Conservation (phyloP, 345 rosid species). For the Punica granatum region DNA sequence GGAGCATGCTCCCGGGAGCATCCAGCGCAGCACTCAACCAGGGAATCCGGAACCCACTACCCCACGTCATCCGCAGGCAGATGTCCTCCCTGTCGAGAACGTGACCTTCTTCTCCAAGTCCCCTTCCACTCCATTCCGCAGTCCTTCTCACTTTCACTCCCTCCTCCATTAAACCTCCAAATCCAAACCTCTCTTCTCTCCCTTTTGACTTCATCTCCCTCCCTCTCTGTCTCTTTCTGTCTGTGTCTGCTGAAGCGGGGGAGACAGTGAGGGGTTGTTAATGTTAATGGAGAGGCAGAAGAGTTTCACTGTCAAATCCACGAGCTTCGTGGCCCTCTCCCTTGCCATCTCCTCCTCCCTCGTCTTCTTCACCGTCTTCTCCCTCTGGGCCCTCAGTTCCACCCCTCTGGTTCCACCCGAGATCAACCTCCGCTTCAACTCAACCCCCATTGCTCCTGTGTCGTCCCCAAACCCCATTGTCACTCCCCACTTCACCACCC, state of each 20-base stretch:
- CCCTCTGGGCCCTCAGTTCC: conserved; percentile 44
- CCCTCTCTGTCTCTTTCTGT: background rate
- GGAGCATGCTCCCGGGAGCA: no score
- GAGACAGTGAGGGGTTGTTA: background rate
- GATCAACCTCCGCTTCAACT: conserved; percentile 29
- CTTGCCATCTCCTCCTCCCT: conserved; percentile 49
- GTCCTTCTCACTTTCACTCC: no score
- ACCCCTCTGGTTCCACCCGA: conserved; percentile 37
- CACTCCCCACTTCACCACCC: conserved; percentile 16
- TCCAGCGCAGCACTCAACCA: no score
- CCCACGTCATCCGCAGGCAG: background rate
- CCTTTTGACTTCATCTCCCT: background rate
- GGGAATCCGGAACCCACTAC: background rate
- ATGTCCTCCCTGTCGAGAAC: background rate
- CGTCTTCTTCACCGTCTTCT: conserved; percentile 44
- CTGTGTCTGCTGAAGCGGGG: background rate
- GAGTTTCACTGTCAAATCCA: conserved; percentile 66
- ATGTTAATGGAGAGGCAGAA: conserved; percentile 65
- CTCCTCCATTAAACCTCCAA: no score
- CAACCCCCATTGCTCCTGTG: conserved; percentile 11
- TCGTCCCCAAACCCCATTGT: background rate
- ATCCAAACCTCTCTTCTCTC: no score
- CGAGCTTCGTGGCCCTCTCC: conserved; percentile 43
- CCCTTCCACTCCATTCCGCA: no score
- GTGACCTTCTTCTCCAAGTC: background rate